These are phyloP conservation scores for Flaveria floridana DNA, from an alignment of 140 eudicot genomes.

Conservation along the genomic window DNA sequence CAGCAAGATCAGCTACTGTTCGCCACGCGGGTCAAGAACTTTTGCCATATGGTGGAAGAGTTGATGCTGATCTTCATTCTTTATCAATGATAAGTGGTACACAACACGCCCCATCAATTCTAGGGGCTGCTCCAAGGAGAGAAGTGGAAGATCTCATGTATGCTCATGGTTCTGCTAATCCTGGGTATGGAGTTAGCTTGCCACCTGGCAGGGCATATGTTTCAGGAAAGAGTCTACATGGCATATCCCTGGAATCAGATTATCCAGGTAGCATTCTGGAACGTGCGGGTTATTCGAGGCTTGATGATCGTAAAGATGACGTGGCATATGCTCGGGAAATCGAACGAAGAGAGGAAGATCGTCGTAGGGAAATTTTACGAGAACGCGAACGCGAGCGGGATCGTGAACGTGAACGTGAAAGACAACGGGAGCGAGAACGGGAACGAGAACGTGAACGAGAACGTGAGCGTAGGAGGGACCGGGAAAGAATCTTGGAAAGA, in stretches of 20 bases:
- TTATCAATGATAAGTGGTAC: slow-evolving; percentile 52
- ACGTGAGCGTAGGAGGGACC: slow-evolving; percentile 50
- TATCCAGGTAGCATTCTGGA: slow-evolving; percentile 54
- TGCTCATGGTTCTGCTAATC: slow-evolving; percentile 66
- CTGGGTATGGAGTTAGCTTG: slow-evolving; percentile 94
- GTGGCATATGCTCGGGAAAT: slow-evolving; percentile 55
- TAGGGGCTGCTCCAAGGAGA: slow-evolving; percentile 84
- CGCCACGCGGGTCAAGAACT: slow-evolving; percentile 64
- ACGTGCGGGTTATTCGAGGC: slow-evolving; percentile 56
- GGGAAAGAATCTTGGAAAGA: slow-evolving; percentile 50
- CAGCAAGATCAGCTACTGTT: slow-evolving; percentile 57
- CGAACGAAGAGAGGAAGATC: slow-evolving; percentile 78
- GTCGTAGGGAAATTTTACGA: slow-evolving; percentile 52
- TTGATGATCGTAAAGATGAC: slow-evolving; percentile 72
- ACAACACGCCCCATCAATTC: slow-evolving; percentile 75
- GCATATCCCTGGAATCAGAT: slow-evolving; percentile 52
- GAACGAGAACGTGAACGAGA: slow-evolving; percentile 59
- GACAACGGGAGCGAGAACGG: slow-evolving; percentile 44
- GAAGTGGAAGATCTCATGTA: slow-evolving; percentile 64
- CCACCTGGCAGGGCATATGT: slow-evolving; percentile 97
- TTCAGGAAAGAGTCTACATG: slow-evolving; percentile 75
- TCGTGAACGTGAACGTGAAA: slow-evolving; percentile 55
- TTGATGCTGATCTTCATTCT: slow-evolving; percentile 66
- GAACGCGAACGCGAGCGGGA: slow-evolving; percentile 63
- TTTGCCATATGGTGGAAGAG: slow-evolving; percentile 64